Conservation (phyloP, 805 yeast species). For the Barnettozyma populi region DNA sequence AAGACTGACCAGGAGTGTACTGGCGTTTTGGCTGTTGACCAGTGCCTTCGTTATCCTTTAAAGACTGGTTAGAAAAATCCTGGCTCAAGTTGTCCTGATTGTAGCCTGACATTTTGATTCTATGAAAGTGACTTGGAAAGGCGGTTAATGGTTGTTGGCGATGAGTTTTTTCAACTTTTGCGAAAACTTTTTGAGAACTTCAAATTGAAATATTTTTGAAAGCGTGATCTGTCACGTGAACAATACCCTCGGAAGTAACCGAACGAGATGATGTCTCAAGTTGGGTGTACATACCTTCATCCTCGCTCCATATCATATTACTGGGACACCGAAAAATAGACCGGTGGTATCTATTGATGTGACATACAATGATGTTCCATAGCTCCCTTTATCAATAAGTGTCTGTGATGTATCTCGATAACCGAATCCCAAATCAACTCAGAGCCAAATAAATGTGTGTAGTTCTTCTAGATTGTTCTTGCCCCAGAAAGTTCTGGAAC, state of each 20-base stretch:
- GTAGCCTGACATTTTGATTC: constrained; percentile 21
- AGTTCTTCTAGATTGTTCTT: not conserved
- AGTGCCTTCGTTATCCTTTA: constrained; percentile 21
- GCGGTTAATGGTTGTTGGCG: not conserved
- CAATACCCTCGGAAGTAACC: not conserved
- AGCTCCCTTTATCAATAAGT: too few species aligned
- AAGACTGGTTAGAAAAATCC: constrained; percentile 28
- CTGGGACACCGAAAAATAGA: too few species aligned
- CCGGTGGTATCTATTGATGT: too few species aligned
- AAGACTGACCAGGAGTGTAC: constrained; percentile 36
- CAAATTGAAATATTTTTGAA: not conserved
- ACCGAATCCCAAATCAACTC: too few species aligned
- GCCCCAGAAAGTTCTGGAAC: constrained; percentile 2
- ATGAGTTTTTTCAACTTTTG: constrained; percentile 4
- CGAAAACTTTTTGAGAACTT: not conserved
- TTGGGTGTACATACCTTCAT: too few species aligned
- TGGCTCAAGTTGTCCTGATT: constrained; percentile 26
- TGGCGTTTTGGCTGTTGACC: constrained; percentile 27
- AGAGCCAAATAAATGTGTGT: too few species aligned
- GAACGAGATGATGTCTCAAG: too few species aligned
- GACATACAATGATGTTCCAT: too few species aligned
- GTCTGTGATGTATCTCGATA: too few species aligned
- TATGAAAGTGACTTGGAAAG: not conserved
- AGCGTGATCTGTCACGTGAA: constrained; percentile 2
- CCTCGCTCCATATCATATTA: too few species aligned